Percentiles rank a stretch among this genome's conserved stretches.
Evolutionary conservation across 1,139 yeast species (phyloP).

Genomic region (Citeromyces hawaiiensis): DNA sequence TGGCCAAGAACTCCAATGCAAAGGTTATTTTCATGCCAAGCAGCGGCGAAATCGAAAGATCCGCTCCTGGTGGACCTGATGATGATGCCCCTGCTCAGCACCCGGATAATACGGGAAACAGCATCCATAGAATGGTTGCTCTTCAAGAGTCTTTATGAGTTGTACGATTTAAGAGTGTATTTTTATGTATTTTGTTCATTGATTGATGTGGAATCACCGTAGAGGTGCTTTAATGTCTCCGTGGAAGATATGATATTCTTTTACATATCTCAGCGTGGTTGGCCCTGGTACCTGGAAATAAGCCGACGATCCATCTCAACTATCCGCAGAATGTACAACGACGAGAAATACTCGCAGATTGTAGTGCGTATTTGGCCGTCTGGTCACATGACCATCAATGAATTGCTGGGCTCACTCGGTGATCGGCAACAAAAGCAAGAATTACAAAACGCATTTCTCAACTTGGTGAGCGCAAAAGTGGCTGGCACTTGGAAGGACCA

Average conservation of each 20-base stretch:
- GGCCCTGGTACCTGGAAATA: no score
- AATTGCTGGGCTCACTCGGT: slow-evolving; percentile 32
- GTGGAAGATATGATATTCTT: no score
- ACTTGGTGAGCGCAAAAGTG: slow-evolving; percentile 44
- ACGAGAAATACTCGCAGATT: slow-evolving; percentile 40
- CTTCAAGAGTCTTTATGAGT: background rate
- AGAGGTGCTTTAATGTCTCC: no score
- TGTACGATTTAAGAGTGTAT: background rate
- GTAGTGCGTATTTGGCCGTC: slow-evolving; percentile 55
- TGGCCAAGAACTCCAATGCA: slow-evolving; percentile 50
- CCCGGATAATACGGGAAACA: background rate
- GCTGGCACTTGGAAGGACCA: slow-evolving; percentile 43
- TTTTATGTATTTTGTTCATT: background rate
- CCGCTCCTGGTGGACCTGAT: slow-evolving; percentile 5
- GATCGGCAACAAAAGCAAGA: slow-evolving; percentile 6
- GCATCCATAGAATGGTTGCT: background rate
- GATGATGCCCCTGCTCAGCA: slow-evolving; percentile 1
- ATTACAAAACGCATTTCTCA: slow-evolving; percentile 19
- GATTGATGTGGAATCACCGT: no score
- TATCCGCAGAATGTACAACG: slow-evolving; percentile 16
- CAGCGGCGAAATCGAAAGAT: slow-evolving; percentile 22
- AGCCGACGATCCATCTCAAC: no score
- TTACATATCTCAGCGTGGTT: no score
- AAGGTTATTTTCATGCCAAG: slow-evolving; percentile 69
- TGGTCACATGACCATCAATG: slow-evolving; percentile 52